These are phyloP conservation scores for Aspergillus fumigatus DNA, from an alignment of 2,329 filamentous ascomycete genomes.

Conservation along the genomic window DNA sequence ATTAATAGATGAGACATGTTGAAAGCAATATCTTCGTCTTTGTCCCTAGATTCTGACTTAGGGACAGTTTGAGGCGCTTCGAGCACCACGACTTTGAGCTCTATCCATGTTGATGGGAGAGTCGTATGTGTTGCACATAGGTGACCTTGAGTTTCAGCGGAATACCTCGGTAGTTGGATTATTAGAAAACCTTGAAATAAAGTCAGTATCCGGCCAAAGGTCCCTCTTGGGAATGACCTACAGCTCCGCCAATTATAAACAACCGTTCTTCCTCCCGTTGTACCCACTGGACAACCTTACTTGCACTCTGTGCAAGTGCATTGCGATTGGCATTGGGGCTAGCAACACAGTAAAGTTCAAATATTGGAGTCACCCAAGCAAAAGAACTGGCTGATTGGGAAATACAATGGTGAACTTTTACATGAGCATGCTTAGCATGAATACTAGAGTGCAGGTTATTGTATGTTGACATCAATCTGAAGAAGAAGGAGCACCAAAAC, in stretches of 20 bases:
- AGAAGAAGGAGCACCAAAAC: not conserved
- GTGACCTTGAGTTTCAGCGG: not conserved
- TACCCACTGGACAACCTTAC: conserved; percentile 87
- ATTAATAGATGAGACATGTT: not conserved
- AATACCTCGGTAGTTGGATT: not conserved
- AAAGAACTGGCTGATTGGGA: conserved; percentile 72
- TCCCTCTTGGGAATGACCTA: conserved; percentile 38
- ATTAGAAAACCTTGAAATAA: conserved; percentile 24
- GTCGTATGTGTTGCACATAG: not conserved
- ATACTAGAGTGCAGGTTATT: conserved; percentile 76
- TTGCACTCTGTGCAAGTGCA: conserved; percentile 77
- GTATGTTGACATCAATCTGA: conserved; percentile 74
- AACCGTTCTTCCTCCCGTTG: conserved; percentile 86
- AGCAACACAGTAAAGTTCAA: conserved; percentile 94
- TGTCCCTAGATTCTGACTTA: not conserved
- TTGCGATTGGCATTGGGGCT: conserved; percentile 61
- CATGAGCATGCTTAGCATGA: conserved; percentile 77
- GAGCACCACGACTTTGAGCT: not conserved
- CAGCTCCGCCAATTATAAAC: conserved; percentile 96
- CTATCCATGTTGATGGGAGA: not conserved
- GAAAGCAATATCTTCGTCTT: not conserved
- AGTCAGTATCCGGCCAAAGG: no score
- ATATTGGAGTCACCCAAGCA: conserved; percentile 85
- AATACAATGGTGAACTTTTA: conserved; percentile 80
- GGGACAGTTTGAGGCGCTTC: not conserved